Base-by-base conservation (phyloP, 2,329 filamentous ascomycete species). In the Talaromyces albobiverticillius region DNA sequence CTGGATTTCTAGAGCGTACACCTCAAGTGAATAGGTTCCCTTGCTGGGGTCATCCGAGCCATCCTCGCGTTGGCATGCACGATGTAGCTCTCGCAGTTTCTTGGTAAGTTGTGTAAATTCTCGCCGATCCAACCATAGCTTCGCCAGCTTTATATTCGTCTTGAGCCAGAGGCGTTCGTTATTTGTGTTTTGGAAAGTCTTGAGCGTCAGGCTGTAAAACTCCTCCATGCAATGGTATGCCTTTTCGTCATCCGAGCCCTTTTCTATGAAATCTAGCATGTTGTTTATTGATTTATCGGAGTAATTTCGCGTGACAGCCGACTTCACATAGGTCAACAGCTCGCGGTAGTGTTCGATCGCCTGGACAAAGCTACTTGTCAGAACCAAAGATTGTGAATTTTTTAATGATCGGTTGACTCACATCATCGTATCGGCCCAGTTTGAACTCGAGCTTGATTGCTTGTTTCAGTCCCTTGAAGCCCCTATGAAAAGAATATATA, bases 251-350 rank as follows among this genome's bases (percentile, higher is more conserved):
- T 87, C 84, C 54, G 87, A 86, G n/a, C 84, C 89, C 75, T 96
- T 97, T 72, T 97, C 93, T 61, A 99, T 94, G 70, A 88, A 95
- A 75, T 97, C 94, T 45, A 99, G 85, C 87, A 99, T 96, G 71
- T 96, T 97, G 76, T 97, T 97, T 77, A 99, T 96, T 11, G 93
- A 97, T 72, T 97, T 97, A 73, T 99, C 94, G 1, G 94, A 96
- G 74, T 97, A 97, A 74, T 97, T 99, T 59, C 94, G 86, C 38
- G 94, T 97, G 45, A 99, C 93, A 7, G 93, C 93, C 3, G 90
- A 95, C 72, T 94, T 96, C 76, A 97, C 92, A 67, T 97, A 99
- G 45, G 92, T 97, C 60, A 99, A 84, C 26, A 99, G 89, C 75
- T 97, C 91, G 60, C 84, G 86, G 74, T 95, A 99, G 73, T 99